These are phyloP conservation scores for Rhynchosporium secalis DNA, from an alignment of 2,329 filamentous ascomycete species.

Conservation along the genomic window DNA sequence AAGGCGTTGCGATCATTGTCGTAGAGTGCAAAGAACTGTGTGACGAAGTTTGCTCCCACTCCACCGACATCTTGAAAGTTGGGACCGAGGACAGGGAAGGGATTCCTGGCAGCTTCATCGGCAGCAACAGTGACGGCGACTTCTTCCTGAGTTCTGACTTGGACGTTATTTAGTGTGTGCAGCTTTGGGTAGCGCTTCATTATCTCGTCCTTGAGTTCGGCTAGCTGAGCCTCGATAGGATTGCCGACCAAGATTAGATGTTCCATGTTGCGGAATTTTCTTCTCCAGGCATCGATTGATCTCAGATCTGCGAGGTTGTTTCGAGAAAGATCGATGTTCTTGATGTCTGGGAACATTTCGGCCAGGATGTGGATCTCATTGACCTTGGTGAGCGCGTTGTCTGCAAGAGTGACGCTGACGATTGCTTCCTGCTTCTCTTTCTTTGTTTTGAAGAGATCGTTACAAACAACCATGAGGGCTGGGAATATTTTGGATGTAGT, in stretches of 20 bases:
- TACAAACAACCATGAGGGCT: constrained; percentile 84
- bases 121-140: constrained; percentile 57
- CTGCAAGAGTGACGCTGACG: constrained; percentile 76
- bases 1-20: constrained; percentile 69
- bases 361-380: constrained; percentile 72
- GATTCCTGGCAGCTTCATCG: constrained; percentile 51
- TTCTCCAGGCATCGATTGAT: constrained; percentile 72
- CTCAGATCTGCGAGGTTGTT: constrained; percentile 73
- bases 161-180: constrained; percentile 70
- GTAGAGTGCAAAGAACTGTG: constrained; percentile 71
- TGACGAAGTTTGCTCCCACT: constrained; percentile 74
- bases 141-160: constrained; percentile 72
- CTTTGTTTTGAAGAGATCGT: constrained; percentile 70
- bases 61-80: constrained; percentile 73
- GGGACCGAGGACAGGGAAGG: constrained; percentile 61
- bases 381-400: constrained; percentile 76
- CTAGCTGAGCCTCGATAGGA: constrained; percentile 62
- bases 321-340: constrained; percentile 84
- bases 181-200: constrained; percentile 82
- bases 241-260: constrained; percentile 79
- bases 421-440: constrained; percentile 77
- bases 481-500: constrained; percentile 75
- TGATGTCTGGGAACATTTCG: constrained; percentile 78
- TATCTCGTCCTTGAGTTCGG: constrained; percentile 69
- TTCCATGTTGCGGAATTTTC: constrained; percentile 75